These are phyloP conservation scores for Nematocida parisii DNA, from an alignment of 371 early-diverging fungal species.

Conservation along the genomic window DNA sequence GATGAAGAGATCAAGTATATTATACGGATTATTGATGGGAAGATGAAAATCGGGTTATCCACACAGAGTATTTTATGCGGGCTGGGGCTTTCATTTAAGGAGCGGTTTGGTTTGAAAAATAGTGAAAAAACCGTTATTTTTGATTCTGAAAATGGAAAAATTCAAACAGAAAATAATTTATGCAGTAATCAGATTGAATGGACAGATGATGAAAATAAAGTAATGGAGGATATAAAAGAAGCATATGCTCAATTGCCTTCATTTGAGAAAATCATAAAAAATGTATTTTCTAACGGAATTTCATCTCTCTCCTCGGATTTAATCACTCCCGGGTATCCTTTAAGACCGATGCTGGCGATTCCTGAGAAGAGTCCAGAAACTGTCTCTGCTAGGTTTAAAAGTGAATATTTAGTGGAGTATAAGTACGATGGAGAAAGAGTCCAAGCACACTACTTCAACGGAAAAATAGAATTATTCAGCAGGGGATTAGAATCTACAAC, in stretches of 20 bases:
- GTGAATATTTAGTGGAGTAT: conserved; percentile 87
- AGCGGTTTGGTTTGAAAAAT: background rate
- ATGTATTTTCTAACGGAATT: conserved; percentile 71
- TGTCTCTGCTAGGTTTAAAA: conserved; percentile 85
- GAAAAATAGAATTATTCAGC: conserved; percentile 75
- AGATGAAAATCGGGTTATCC: conserved; percentile 89
- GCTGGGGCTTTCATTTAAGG: conserved; percentile 75
- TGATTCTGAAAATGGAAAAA: background rate
- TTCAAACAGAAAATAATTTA: background rate
- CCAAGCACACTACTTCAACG: conserved; percentile 73
- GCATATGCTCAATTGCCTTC: conserved; percentile 68
- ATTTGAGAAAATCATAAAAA: conserved; percentile 59
- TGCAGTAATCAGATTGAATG: conserved; percentile 19
- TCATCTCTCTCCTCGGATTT: conserved; percentile 63
- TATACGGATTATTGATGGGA: conserved; percentile 86
- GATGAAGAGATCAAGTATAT: conserved; percentile 84
- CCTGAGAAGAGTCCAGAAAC: conserved; percentile 88
- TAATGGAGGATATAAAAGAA: conserved; percentile 61
- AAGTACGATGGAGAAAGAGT: conserved; percentile 99
- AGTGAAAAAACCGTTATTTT: background rate
- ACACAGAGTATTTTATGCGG: conserved; percentile 84
- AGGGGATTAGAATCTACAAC: conserved; percentile 93
- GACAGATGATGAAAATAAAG: conserved; percentile 48
- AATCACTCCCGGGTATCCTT: conserved; percentile 78
- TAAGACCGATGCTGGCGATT: conserved; percentile 99